Evolutionary conservation across 352 stramenopile species (phyloP), one percentile per base, ranked within the genome.

Genomic region (Globisporangium nunn): DNA sequence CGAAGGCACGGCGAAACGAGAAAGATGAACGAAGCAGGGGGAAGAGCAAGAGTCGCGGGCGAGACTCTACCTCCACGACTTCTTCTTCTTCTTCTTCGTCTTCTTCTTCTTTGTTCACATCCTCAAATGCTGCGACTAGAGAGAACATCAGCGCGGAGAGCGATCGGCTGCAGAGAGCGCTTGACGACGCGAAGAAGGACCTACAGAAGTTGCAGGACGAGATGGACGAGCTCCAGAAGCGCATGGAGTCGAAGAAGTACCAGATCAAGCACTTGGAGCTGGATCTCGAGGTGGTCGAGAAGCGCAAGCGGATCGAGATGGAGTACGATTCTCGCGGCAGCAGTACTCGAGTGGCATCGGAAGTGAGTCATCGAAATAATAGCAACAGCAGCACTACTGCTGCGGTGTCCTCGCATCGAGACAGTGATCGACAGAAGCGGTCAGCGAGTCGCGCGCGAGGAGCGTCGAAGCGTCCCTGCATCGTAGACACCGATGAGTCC

Each of bases 261-360:
- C 71, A 89, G 53, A 66, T 92, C 17, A 72, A 76, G 64, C 78
- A 91, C 41, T 61, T 89, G 47, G 62, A 88, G 58, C 71, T 90
- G 6, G 67, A 78, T 35, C 49, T 92, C 18, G 75, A 92, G 28
- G 67, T 66, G 14, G 62, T 92, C 40, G 54, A 70, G 23, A 87
- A 86, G 55, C 82, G 82, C 14, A 70, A 78, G 33, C 64, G 73
- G 46, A 62, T 84, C 5, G 62, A 77, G 30, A 37, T 66, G 41
- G 40, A 75, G 51, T 80, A 70, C 44, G 70, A 56, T 17, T 44
- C 33, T 41, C 14, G 47, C 28, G 7, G 28, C 7, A 4, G 18
- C 15, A 23, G 39, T 12, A 5, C 4, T 8, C 39, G 39, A 14
- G 2, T 14, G 39, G 2, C 39, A 1, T 2, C 39, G 39, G 39